Evolutionary conservation across 441 rosid genomes (phyloP).

Genomic region (Eruca vesicaria): DNA sequence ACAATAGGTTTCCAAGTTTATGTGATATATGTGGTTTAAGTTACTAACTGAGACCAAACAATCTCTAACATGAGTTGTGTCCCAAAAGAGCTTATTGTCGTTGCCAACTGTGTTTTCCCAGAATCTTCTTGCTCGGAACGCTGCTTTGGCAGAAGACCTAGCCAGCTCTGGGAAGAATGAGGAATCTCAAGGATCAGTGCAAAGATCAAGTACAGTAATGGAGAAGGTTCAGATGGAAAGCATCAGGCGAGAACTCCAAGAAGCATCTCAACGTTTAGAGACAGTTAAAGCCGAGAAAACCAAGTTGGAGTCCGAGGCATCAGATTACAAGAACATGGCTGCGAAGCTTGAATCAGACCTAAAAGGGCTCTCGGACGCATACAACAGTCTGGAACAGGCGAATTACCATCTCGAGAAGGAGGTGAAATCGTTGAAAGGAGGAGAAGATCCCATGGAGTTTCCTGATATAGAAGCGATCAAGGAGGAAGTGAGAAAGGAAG

Average conservation of each 20-base stretch:
- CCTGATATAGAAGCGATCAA: conserved; percentile 64
- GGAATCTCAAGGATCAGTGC: conserved; percentile 53
- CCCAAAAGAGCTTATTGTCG: conserved; percentile 1
- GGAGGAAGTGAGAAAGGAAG: conserved; percentile 91
- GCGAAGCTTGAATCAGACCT: conserved; percentile 86
- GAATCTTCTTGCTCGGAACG: conserved; percentile 87
- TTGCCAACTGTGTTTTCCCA: conserved; percentile 25
- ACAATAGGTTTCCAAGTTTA: neutral
- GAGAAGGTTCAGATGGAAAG: conserved; percentile 78
- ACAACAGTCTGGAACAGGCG: conserved; percentile 81
- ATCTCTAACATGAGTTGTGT: neutral
- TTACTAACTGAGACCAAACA: neutral
- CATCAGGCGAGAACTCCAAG: conserved; percentile 78
- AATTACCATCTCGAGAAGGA: conserved; percentile 81
- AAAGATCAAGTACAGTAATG: conserved; percentile 46
- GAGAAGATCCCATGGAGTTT: conserved; percentile 37
- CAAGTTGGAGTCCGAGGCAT: conserved; percentile 67
- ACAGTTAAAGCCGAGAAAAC: conserved; percentile 68
- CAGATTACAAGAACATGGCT: conserved; percentile 64
- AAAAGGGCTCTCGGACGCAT: conserved; percentile 83
- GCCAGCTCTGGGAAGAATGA: conserved; percentile 65
- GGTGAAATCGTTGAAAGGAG: conserved; percentile 65
- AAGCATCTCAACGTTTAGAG: conserved; percentile 74
- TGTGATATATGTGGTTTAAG: neutral
- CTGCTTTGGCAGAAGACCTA: conserved; percentile 85